Evolutionary conservation across 2,329 filamentous ascomycete species (phyloP), one percentile per base, ranked within the genome.

Genomic region (Exophiala bonariae): DNA sequence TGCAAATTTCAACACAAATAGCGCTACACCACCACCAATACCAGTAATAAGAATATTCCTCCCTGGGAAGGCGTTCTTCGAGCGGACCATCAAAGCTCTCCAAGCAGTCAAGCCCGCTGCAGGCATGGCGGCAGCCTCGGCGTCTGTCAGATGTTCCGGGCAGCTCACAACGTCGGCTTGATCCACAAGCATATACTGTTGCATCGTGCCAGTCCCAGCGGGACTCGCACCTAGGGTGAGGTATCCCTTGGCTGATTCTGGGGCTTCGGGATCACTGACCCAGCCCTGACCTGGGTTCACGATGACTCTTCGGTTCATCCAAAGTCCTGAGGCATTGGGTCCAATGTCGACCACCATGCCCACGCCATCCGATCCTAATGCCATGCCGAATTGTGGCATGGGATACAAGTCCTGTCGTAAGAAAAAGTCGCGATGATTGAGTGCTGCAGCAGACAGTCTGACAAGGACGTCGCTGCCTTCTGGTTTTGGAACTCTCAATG

Each of bases 381-480:
- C 88, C 4, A 83, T 76, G 33, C 80, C 77, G 67, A 95, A 95
- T 13, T 86, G 85, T 43, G 89, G 85, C 59, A 81, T 86, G 0
- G 92, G 91, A 73, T 96, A 96, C 32, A 95, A 82, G 63, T 91
- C 85, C 67, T 93, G 89, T 44, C 92, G 87, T 68, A 95, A 86
- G 73, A 96, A 96, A 59, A 95, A 82, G 68, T 97, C 92, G 60
- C 91, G 87, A 73, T 96, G 92, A 74, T 96, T 97, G 40, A 96
- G 82, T 13, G 91, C 86, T 1, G 85, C 87, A 43, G 89, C 87
- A 23, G 80, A 78, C 62, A 96, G 74, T 61, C 81, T 82, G 52
- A 96, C 73, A 8, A 93, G 76, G 56, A 95, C 74, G 65, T 96
- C n/a, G 5, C n/a, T 34, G 32, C 32, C 32, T 18, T 34, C n/a